Conservation (phyloP, 2,329 filamentous ascomycete genomes). For the Diaporthe sp. region DNA sequence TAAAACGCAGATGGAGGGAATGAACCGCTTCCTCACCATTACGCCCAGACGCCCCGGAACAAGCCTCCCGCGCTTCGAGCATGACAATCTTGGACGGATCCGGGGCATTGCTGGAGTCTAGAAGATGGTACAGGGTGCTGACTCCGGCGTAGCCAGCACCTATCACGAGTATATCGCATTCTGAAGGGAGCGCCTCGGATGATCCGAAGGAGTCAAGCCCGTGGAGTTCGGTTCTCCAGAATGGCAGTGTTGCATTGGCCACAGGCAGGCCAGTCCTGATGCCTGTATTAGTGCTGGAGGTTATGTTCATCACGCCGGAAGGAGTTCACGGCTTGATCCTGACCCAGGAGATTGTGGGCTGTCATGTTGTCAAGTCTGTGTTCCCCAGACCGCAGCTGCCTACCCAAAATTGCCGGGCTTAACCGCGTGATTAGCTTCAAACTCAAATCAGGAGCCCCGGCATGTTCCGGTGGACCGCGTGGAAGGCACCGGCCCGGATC, state of each 20-base stretch:
- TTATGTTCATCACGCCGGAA: neutral
- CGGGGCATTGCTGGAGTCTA: slow-evolving; percentile 42
- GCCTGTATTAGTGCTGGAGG: neutral
- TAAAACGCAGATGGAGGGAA: neutral
- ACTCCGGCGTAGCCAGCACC: slow-evolving; percentile 62
- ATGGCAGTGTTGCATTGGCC: slow-evolving; percentile 44
- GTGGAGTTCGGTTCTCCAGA: slow-evolving; percentile 56
- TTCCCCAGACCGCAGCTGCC: no score
- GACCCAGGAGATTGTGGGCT: neutral
- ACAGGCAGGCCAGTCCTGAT: slow-evolving; percentile 13
- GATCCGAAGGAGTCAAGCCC: slow-evolving; percentile 55
- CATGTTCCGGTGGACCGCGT: neutral
- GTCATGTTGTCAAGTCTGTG: neutral
- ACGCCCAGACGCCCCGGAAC: slow-evolving; percentile 54
- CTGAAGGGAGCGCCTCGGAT: slow-evolving; percentile 52
- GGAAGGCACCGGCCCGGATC: slow-evolving; percentile 25
- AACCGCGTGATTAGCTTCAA: slow-evolving; percentile 4
- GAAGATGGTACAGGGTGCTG: slow-evolving; percentile 56
- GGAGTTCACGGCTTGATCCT: neutral
- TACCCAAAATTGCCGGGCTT: neutral
- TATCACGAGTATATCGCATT: slow-evolving; percentile 61
- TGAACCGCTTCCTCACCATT: slow-evolving; percentile 48
- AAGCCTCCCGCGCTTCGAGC: slow-evolving; percentile 52
- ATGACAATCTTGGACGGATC: slow-evolving; percentile 45
- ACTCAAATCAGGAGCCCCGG: slow-evolving; percentile 18